A percentile compares a stretch with the other conserved stretches of the same genome.
These are phyloP conservation scores for Erysimum cheiranthoides DNA, from an alignment of 345 rosid species.

Conservation along the genomic window DNA sequence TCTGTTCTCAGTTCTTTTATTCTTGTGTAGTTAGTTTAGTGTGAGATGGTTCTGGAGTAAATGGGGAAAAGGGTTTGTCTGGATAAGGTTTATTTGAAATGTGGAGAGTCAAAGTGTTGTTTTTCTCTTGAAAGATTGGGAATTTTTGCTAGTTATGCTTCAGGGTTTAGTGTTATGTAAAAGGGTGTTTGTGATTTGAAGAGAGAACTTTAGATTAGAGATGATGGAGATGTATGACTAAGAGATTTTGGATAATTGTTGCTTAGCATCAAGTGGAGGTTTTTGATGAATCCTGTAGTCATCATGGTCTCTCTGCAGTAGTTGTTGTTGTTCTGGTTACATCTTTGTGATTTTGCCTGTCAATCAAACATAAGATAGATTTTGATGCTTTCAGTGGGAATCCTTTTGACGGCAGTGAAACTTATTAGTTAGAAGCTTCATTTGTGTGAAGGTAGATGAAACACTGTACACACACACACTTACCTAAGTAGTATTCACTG, in stretches of 20 bases:
- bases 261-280: slow-evolving; percentile 6
- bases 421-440: slow-evolving; percentile 7
- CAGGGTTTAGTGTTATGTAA: background rate
- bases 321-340: background rate
- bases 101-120: background rate
- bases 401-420: background rate
- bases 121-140: background rate
- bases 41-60: slow-evolving; percentile 22
- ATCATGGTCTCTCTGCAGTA: background rate
- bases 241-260: slow-evolving; percentile 16
- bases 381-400: background rate
- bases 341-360: background rate
- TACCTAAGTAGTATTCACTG: background rate
- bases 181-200: background rate
- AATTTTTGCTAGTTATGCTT: slow-evolving; percentile 8
- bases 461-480: background rate
- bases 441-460: background rate
- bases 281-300: slow-evolving; percentile 12
- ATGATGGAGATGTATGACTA: slow-evolving; percentile 1
- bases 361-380: background rate
- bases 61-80: slow-evolving; percentile 8
- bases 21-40: too few species aligned
- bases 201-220: background rate
- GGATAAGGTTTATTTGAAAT: background rate
- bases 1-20: too few species aligned